Conservation (phyloP, 2,329 filamentous ascomycete species). For the Aspergillus clavatus region DNA sequence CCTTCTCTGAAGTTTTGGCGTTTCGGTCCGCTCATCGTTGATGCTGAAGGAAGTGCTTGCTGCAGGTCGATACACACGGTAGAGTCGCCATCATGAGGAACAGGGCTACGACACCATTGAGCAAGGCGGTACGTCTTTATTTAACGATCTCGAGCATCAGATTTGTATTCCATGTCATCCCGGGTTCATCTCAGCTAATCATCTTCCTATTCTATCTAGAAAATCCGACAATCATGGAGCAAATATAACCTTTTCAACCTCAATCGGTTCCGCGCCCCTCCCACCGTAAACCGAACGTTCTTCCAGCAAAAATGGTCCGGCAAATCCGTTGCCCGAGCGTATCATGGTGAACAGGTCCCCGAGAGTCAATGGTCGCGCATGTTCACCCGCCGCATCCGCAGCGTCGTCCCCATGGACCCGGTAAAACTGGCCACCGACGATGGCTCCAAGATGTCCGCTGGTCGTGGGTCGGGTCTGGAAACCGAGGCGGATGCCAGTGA, state of each 20-base stretch:
- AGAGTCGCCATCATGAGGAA: constrained; percentile 40
- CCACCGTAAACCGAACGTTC: constrained; percentile 58
- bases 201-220: constrained; percentile 56
- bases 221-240: constrained; percentile 93
- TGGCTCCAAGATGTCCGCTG: constrained; percentile 76
- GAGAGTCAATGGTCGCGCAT: constrained; percentile 93
- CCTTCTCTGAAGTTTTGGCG: constrained; percentile 30
- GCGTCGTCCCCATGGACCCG: constrained; percentile 81
- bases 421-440: constrained; percentile 73
- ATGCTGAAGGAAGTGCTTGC: constrained; percentile 3
- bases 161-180: background rate
- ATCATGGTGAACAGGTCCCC: constrained; percentile 91
- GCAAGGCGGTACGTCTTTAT: constrained; percentile 32
- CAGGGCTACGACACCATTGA: constrained; percentile 40
- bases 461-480: constrained; percentile 70
- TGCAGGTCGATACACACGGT: constrained; percentile 7
- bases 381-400: constrained; percentile 75
- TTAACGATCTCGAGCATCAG: no score
- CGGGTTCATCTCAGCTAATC: background rate
- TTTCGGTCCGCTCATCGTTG: constrained; percentile 26
- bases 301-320: constrained; percentile 98
- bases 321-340: constrained; percentile 76
- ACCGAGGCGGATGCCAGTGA: constrained; percentile 15
- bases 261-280: constrained; percentile 48
- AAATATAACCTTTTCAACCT: constrained; percentile 96